A percentile compares a stretch with the other conserved stretches of the same genome.
phyloP scores from a whole-genome alignment of 805 yeast species.

The Candida chilensis region DNA sequence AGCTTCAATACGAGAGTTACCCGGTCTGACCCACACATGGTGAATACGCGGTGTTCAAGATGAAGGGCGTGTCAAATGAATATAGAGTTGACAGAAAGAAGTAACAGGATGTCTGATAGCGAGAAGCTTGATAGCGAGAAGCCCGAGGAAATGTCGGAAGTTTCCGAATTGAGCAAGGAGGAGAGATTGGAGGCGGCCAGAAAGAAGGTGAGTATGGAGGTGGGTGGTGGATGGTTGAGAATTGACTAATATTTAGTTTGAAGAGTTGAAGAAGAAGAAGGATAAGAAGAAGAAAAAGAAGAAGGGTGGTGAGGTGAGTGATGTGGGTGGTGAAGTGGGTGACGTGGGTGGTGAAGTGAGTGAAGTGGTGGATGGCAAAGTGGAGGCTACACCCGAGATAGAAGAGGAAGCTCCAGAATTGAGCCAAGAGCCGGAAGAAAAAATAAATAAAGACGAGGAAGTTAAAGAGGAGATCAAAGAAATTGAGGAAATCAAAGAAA shows the following conservation, averaged over 20 bases:
- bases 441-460: conserved; percentile 3
- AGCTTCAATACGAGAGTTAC: too few relatives aligned
- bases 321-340: conserved; percentile 3
- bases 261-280: conserved; percentile 52
- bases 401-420: conserved; percentile 5
- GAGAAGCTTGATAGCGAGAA: too few relatives aligned
- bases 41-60: too few relatives aligned
- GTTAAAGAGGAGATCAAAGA: conserved; percentile 6
- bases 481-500: conserved; percentile 4
- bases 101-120: too few relatives aligned
- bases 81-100: too few relatives aligned
- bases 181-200: conserved; percentile 69
- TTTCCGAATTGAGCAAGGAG: conserved; percentile 29
- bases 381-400: conserved; percentile 2
- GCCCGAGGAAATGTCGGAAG: conserved; percentile 9
- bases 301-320: conserved; percentile 11
- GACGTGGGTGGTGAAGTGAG: conserved; percentile 5
- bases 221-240: too few relatives aligned
- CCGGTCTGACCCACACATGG: too few relatives aligned
- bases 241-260: conserved; percentile 23
- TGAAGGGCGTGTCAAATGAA: too few relatives aligned
- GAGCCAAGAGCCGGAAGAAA: conserved; percentile 3
- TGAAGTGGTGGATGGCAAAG: conserved; percentile 4
- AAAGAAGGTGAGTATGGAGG: conserved; percentile 41
- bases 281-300: conserved; percentile 46